Conservation (phyloP, 805 yeast genomes). For the Candida ortonii region DNA sequence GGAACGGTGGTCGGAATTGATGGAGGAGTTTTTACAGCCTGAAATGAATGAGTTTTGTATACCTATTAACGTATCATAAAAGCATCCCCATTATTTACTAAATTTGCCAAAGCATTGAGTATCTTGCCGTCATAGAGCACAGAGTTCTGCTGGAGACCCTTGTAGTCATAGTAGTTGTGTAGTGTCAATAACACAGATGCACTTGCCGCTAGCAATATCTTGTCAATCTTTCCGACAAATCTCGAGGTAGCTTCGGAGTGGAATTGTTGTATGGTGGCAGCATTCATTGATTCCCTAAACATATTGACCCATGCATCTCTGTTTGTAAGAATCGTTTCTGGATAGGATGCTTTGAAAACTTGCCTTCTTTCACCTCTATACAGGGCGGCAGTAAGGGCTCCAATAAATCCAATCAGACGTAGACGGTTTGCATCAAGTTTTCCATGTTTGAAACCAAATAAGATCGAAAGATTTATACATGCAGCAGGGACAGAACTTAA, state of each 20-base stretch:
- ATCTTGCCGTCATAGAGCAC: constrained; percentile 4
- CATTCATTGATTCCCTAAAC: constrained; percentile 4
- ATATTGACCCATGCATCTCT: constrained; percentile 8
- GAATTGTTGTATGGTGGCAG: constrained; percentile 1
- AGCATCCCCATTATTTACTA: constrained; percentile 3
- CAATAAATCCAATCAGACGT: constrained; percentile 4
- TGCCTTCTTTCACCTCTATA: constrained; percentile 1
- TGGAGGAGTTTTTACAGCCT: constrained; percentile 4
- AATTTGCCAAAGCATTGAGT: constrained; percentile 1
- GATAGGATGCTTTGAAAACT: neutral
- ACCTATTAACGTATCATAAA: constrained; percentile 1
- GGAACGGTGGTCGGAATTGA: constrained; percentile 12
- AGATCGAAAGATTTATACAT: constrained; percentile 1
- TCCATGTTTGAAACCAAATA: constrained; percentile 3
- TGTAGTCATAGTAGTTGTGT: constrained; percentile 1
- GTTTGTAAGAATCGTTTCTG: constrained; percentile 1
- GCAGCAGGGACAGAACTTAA: constrained; percentile 5
- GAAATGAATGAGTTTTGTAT: neutral
- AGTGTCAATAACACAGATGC: constrained; percentile 1
- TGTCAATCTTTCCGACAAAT: constrained; percentile 1
- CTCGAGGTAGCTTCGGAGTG: neutral
- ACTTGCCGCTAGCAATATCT: constrained; percentile 1
- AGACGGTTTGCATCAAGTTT: neutral
- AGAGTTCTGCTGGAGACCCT: neutral
- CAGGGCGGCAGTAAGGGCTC: constrained; percentile 1